These are phyloP conservation scores for Venturiaceae sp. DNA, from an alignment of 2,329 filamentous ascomycete genomes.

Conservation along the genomic window DNA sequence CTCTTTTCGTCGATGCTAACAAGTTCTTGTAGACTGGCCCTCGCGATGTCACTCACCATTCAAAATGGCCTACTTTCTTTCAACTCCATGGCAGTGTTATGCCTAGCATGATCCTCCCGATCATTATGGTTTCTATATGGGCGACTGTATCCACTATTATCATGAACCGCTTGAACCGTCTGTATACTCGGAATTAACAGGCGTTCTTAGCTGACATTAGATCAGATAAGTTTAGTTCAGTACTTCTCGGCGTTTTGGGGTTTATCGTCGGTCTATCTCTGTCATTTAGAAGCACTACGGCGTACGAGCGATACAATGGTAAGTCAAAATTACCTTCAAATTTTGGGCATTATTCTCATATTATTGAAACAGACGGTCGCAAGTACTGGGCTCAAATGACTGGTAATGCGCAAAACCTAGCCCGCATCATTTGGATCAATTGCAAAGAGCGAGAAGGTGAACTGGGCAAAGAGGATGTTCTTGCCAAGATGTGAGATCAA, in stretches of 20 bases:
- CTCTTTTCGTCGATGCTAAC: too few relatives aligned
- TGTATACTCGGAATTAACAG: not conserved
- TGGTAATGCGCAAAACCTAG: constrained; percentile 46
- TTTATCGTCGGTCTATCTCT: constrained; percentile 73
- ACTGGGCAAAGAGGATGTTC: constrained; percentile 53
- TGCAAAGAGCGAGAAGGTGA: constrained; percentile 49
- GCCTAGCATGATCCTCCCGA: constrained; percentile 63
- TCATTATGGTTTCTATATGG: constrained; percentile 55
- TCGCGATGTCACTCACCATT: constrained; percentile 61
- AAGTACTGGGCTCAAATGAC: constrained; percentile 54
- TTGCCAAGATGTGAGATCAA: constrained; percentile 54
- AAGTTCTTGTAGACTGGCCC: constrained; percentile 36
- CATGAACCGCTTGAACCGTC: constrained; percentile 9
- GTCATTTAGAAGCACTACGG: constrained; percentile 67
- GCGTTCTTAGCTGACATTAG: not conserved
- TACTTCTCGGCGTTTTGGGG: constrained; percentile 67
- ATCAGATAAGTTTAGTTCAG: constrained; percentile 25
- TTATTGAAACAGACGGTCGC: constrained; percentile 47
- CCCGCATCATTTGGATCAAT: constrained; percentile 77
- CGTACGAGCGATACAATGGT: constrained; percentile 53
- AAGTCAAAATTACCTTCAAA: not conserved
- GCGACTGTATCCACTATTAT: constrained; percentile 51
- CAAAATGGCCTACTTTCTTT: constrained; percentile 67
- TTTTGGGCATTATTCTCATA: too few relatives aligned
- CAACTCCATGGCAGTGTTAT: constrained; percentile 67